Evolutionary conservation across 306 rosid species (phyloP).

Genomic region (Parietaria judaica): DNA sequence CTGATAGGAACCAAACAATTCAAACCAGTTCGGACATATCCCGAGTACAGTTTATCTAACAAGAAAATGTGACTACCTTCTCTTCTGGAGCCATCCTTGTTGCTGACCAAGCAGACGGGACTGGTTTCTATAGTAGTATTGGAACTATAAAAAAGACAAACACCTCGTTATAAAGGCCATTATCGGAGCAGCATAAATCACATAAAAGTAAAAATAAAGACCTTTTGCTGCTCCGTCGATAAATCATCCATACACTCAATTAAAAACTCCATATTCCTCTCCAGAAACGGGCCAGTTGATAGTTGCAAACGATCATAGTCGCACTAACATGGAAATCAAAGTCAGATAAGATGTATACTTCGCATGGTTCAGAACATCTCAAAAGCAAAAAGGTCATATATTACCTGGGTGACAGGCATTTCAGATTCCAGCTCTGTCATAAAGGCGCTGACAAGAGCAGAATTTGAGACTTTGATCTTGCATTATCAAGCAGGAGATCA

Average conservation of each 20-base stretch:
- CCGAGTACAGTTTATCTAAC: not conserved
- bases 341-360: constrained; percentile 13
- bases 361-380: constrained; percentile 12
- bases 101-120: constrained; percentile 96
- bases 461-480: constrained; percentile 92
- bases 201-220: constrained; percentile 17
- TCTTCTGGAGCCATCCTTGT: constrained; percentile 97
- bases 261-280: constrained; percentile 85
- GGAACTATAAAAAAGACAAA: constrained; percentile 45
- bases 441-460: constrained; percentile 93
- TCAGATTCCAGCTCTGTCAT: constrained; percentile 92
- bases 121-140: constrained; percentile 69
- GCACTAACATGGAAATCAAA: constrained; percentile 42
- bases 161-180: constrained; percentile 6
- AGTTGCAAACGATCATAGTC: constrained; percentile 88
- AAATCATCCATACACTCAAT: constrained; percentile 97
- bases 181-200: constrained; percentile 9
- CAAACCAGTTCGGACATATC: not conserved
- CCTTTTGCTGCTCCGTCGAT: constrained; percentile 93
- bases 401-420: constrained; percentile 82
- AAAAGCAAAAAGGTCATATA: constrained; percentile 10
- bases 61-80: constrained; percentile 43
- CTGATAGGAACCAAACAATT: not conserved
- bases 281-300: constrained; percentile 76
- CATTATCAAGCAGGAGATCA: constrained; percentile 13